Conservation (phyloP, 257 asterid genomes). For the Craterostigma plantagineum region DNA sequence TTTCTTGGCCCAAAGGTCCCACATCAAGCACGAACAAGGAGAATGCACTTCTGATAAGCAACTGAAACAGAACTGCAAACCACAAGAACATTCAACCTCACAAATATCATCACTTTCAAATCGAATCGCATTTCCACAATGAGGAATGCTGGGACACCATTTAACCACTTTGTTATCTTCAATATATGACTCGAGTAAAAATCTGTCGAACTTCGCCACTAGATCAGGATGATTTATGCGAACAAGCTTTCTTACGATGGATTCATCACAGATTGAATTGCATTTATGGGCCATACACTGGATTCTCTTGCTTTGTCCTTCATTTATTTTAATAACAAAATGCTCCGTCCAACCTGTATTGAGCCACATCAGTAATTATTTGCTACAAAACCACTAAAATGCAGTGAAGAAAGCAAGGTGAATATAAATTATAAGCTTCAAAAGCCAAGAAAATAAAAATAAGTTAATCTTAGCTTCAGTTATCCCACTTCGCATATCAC, state of each 20-base stretch:
- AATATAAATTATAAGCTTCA: not conserved
- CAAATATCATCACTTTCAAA: slow-evolving; percentile 68
- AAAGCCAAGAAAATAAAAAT: not conserved
- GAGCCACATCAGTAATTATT: slow-evolving; percentile 4
- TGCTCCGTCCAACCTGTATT: slow-evolving; percentile 96
- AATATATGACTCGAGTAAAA: slow-evolving; percentile 90
- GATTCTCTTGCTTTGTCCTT: slow-evolving; percentile 95
- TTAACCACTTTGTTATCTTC: slow-evolving; percentile 96
- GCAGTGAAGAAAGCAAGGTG: slow-evolving; percentile 3
- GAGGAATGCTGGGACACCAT: slow-evolving; percentile 98
- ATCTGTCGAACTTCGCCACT: slow-evolving; percentile 80
- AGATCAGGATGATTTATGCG: slow-evolving; percentile 46
- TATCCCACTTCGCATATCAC: not conserved
- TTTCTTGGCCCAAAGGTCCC: slow-evolving; percentile 91
- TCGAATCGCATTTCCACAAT: slow-evolving; percentile 94
- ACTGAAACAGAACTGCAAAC: slow-evolving; percentile 84
- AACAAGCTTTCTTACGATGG: slow-evolving; percentile 45
- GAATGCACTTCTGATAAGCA: slow-evolving; percentile 90
- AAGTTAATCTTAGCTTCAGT: not conserved
- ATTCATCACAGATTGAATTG: slow-evolving; percentile 80
- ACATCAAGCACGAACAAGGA: slow-evolving; percentile 94
- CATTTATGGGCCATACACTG: slow-evolving; percentile 94
- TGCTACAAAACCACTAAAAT: not conserved
- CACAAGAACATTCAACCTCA: slow-evolving; percentile 94
- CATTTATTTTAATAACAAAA: slow-evolving; percentile 81